Percentiles rank a stretch among this genome's conserved stretches.
phyloP scores from a whole-genome alignment of 108 stramenopile genomes.

The Pseudonitzschia multistriata region DNA sequence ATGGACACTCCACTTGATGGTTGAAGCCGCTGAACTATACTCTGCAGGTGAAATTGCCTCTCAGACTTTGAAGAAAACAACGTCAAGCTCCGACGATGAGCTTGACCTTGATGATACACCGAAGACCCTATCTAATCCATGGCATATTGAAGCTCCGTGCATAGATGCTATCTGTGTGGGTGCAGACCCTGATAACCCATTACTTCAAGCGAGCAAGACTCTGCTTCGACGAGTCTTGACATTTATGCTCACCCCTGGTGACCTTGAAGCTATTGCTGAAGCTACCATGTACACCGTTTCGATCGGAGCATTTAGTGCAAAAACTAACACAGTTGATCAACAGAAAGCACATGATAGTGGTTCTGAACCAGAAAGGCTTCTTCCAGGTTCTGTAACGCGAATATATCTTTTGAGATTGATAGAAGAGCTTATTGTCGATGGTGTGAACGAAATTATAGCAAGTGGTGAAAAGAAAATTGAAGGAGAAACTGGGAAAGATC shows the following conservation, averaged over 20 bases:
- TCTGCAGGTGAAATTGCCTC: slow-evolving; percentile 39
- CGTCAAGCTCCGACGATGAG: slow-evolving; percentile 8
- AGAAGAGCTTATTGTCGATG: slow-evolving; percentile 87
- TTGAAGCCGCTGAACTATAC: slow-evolving; percentile 84
- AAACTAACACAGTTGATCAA: slow-evolving; percentile 24
- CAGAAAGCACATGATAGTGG: not conserved
- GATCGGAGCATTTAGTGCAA: slow-evolving; percentile 33
- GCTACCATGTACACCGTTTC: slow-evolving; percentile 83
- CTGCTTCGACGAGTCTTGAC: slow-evolving; percentile 80
- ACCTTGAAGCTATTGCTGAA: slow-evolving; percentile 83
- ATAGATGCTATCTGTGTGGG: slow-evolving; percentile 74
- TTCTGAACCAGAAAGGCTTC: slow-evolving; percentile 32
- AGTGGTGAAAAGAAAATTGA: slow-evolving; percentile 46
- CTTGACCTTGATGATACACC: slow-evolving; percentile 14
- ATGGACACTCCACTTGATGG: slow-evolving; percentile 86
- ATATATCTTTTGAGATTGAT: slow-evolving; percentile 84
- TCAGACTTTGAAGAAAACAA: slow-evolving; percentile 16
- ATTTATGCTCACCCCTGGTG: slow-evolving; percentile 86
- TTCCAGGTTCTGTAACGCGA: slow-evolving; percentile 72
- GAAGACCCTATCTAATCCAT: slow-evolving; percentile 28
- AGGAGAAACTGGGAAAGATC: slow-evolving; percentile 28
- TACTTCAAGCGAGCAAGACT: slow-evolving; percentile 80
- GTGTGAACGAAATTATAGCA: slow-evolving; percentile 85
- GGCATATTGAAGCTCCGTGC: slow-evolving; percentile 65
- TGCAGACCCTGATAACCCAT: slow-evolving; percentile 74